Base-by-base conservation (phyloP, 192 early-diverging fungal species). In the Chytriomyces sp. region DNA sequence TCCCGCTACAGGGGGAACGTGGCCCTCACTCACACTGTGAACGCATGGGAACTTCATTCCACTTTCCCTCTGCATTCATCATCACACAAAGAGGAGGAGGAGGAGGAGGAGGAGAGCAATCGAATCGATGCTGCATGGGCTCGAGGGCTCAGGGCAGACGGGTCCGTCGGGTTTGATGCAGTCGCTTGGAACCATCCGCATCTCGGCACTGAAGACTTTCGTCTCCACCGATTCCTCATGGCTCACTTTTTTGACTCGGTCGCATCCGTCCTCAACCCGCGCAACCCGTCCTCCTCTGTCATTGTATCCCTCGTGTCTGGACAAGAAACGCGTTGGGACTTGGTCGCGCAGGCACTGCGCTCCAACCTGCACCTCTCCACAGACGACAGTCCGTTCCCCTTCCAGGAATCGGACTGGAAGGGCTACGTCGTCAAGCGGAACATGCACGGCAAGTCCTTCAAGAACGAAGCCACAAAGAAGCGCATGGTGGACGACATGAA, bases 151-250 rank as follows among this genome's bases (percentile, higher is more conserved):
- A 34, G 64, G 5, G n/a, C 39, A 33, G 61, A 64, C 33, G 61
- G 61, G 25, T 44, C 61, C 19, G 72, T 73, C 17, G 39, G 49
- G 25, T 84, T 78, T 67, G 73, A 81, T 57, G 53, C 73, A 5
- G 68, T 77, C 64, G 74, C 80, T 12, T 87, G 85, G 85, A 87
- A 87, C 60, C 85, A 87, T 71, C 85, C 85, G 17, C 85, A 87
- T 64, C 68, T 87, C 52, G 85, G 85, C 14, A 87, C 82, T 0
- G 85, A 87, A 66, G 85, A 87, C 71, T 87, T 85, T 57, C 69
- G 85, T 6, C 80, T 87, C 3, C 85, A 87, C 59, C 73, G 80
- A 5, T 87, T 85, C 70, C 78, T 87, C 10, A 79, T 87, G 81
- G 81, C 85, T 2, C 85, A 87, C 64, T 87, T 87, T 64, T 87